These are phyloP conservation scores for Hamamelis virginiana DNA, from an alignment of 164 flowering plant species.

Conservation along the genomic window DNA sequence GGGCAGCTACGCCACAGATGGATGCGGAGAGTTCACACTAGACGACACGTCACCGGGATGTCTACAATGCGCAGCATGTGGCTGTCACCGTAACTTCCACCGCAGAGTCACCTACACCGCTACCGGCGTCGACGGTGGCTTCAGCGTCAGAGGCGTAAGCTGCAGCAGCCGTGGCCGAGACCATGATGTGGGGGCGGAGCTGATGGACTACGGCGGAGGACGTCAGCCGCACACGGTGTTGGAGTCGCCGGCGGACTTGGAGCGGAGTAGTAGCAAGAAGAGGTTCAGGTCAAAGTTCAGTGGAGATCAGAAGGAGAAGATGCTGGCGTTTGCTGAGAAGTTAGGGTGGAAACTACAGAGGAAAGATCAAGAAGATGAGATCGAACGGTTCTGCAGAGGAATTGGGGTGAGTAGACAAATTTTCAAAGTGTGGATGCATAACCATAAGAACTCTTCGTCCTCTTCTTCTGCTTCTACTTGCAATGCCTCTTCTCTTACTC, in stretches of 20 bases:
- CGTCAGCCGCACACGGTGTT: neutral
- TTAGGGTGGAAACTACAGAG: slow-evolving; percentile 32
- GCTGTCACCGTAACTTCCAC: slow-evolving; percentile 54
- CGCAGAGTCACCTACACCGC: slow-evolving; percentile 14
- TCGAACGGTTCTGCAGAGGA: slow-evolving; percentile 26
- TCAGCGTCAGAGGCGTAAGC: neutral
- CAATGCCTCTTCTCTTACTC: slow-evolving; percentile 24
- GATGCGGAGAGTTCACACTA: slow-evolving; percentile 43
- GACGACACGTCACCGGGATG: slow-evolving; percentile 9
- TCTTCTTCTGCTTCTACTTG: slow-evolving; percentile 27
- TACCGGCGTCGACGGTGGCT: neutral
- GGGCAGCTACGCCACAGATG: slow-evolving; percentile 44
- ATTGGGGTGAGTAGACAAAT: slow-evolving; percentile 28
- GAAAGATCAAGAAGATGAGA: slow-evolving; percentile 21
- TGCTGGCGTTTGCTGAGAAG: slow-evolving; percentile 37
- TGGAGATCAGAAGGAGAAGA: slow-evolving; percentile 39
- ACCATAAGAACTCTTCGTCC: slow-evolving; percentile 29
- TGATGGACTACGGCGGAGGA: slow-evolving; percentile 14
- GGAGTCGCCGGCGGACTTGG: slow-evolving; percentile 10
- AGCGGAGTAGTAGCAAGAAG: slow-evolving; percentile 14
- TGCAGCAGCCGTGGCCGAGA: neutral
- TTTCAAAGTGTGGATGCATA: slow-evolving; percentile 38
- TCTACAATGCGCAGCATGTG: slow-evolving; percentile 38
- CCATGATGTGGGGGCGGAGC: neutral
- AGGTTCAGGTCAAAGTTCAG: slow-evolving; percentile 35